Evolutionary conservation across 441 rosid species (phyloP), one percentile per base, ranked within the genome.

Genomic region (Omphalea diandra): DNA sequence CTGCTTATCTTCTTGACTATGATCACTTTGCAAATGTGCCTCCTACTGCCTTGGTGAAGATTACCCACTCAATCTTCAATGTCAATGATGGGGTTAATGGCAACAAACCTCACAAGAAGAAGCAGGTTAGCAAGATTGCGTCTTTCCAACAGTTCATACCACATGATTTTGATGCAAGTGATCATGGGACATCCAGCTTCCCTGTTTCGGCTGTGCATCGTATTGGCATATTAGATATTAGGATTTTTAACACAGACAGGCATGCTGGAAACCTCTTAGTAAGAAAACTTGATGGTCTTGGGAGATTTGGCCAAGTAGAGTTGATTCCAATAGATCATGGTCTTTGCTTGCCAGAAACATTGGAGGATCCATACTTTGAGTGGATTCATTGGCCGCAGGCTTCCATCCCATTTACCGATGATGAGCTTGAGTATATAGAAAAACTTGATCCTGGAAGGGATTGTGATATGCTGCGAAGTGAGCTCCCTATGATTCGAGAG

Each of bases 361-460:
- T 84, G 74, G 87, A 82, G 67, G 87, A 84, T 41, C 87, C 87
- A 5, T 84, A 84, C 66, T 82, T 84, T 4, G 87, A 84, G 81
- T 84, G 87, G 87, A 84, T 84, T 70, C 85, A 84, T 52, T 84
- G 87, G 87, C 87, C 87, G 27, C 87, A 84, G 59, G 84, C 87
- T 22, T 84, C 87, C 31, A 82, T 84, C 57, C 87, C 87, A 3
- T 84, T 84, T 61, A 80, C 85, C 1, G 85, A 80, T 31, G 87
- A 80, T 49, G 87, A 84, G 66, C 80, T 84, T 46, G 74, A 82
- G 55, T 80, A 84, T 43, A 84, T 84, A 47, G 60, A 65, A 38
- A 75, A 70, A 43, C 80, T 84, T 43, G 69, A 84, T 65, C 82
- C 82, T 40, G 47, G 26, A 24, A 72, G 22, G 33, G 87, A 84